Evolutionary conservation across 371 early-diverging fungal genomes (phyloP), one percentile per base, ranked within the genome.

Genomic region (Rhizopus delemar): DNA sequence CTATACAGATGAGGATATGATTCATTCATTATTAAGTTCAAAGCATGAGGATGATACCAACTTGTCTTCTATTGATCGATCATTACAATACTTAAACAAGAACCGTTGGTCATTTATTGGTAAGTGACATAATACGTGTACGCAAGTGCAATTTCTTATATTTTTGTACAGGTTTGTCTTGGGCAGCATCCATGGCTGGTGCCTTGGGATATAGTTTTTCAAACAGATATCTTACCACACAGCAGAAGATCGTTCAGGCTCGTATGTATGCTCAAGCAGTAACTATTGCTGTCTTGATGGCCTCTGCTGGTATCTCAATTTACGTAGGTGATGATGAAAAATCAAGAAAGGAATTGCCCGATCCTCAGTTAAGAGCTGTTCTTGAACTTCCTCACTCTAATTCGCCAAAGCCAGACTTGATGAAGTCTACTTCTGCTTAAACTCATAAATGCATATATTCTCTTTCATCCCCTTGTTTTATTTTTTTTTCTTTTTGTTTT

Each of bases 171-270:
- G 90, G 90, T 52, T 65, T 78, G 48, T 83, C 90, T 33, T 90
- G 91, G 91, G 72, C 82, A 58, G 71, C 75, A 13, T 86, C 86
- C 39, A 88, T 90, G 79, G 84, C 70, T 8, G 87, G 84, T 49
- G 84, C 91, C 2, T 58, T 87, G 13, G 80, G 78, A 29, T 80
- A 84, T 62, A 78, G 87, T 56, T 89, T 87, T 61, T 80, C 85
- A 34, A 79, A 89, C 65, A 82, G 78, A 69, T 86, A 84, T 11
- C 70, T 90, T 53, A 81, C 86, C 3, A 81, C 82, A 5, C 85
- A 88, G 46, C 90, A 90, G 66, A 88, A 89, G 62, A 63, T 87
- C 5, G 91, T 90, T 29, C 89, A 90, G 50, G 89, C 91, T 7
- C 87, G 91, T 77, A 88, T 90, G 88, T 88, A 75, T 57, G 78